Base-by-base conservation (phyloP, 306 rosid species). In the Sphenostylis stenocarpa region DNA sequence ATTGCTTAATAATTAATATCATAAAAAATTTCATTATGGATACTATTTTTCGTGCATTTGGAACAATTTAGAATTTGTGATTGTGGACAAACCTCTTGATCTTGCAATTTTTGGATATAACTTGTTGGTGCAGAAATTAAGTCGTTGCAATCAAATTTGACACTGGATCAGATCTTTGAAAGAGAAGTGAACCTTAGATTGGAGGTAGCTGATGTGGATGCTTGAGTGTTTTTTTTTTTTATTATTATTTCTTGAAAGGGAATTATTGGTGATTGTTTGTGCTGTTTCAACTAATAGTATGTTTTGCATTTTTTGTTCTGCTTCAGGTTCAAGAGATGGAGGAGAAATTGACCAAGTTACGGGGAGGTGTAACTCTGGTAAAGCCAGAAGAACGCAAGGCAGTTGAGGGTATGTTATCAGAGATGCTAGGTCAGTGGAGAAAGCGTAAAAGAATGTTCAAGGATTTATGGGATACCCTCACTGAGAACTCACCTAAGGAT, bases 381-480 rank as follows among this genome's bases (percentile, higher is more conserved):
- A 92, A 84, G 36, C 92, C 99, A 71, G 97, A 92, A 78, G 99
- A 95, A 56, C 91, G 97, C 15, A 81, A 85, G 86, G 87, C 73
- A 28, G 85, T 92, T 64, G 87, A 91, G 85, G 67, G 65, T 28
- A 75, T 78, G 70, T 86, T 71, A 67, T 76, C 77, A 0, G 93
- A 87, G 77, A 89, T 84, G 62, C 36, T 91, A 43, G 77, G 79
- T 70, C 99, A 90, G 69, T 95, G 99, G 99, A 90, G 94, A 82
- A 92, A 83, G 83, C 93, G 97, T 20, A 90, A 86, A 84, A 92
- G 97, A 89, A 95, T 92, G 85, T 95, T 92, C 82, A 89, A 84
- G 85, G 97, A 95, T 85, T 53, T 95, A 24, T 95, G 97, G 99
- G 97, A 91, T 76, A 78, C 96, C 36, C 89, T 95, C 44, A 95